Conservation (phyloP, 345 rosid genomes). For the Euphorbia tirucalli region DNA sequence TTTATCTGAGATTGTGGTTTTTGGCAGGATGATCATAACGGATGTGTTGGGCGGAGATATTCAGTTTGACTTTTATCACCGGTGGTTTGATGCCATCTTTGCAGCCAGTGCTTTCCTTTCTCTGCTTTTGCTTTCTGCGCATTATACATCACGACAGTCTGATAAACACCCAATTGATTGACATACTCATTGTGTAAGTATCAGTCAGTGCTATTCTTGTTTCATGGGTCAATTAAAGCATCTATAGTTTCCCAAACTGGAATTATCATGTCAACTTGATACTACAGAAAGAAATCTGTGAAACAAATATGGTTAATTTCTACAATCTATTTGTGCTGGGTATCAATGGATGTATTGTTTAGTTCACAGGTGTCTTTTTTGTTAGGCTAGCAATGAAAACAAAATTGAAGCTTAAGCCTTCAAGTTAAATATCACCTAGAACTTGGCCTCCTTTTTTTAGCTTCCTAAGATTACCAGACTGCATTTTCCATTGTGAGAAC, state of each 20-base stretch:
- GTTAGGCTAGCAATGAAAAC: background rate
- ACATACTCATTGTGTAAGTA: conserved; percentile 31
- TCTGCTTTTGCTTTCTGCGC: conserved; percentile 84
- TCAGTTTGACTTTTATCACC: conserved; percentile 95
- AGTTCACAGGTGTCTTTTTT: background rate
- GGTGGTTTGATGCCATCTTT: conserved; percentile 95
- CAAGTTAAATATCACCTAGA: background rate
- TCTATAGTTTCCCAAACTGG: background rate
- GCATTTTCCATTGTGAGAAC: background rate
- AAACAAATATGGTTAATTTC: background rate
- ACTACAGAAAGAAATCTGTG: background rate
- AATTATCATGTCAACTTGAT: background rate
- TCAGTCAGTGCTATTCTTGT: background rate
- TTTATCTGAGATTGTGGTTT: conserved; percentile 19
- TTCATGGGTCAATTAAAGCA: conserved; percentile 3
- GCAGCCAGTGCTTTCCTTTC: conserved; percentile 97
- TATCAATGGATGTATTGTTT: background rate
- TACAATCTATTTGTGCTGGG: background rate
- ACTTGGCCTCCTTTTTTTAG: background rate
- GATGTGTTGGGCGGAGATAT: conserved; percentile 96
- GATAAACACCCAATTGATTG: conserved; percentile 90
- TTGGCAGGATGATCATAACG: conserved; percentile 86
- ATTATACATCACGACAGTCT: conserved; percentile 93
- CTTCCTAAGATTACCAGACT: background rate
- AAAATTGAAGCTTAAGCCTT: background rate